A percentile compares a stretch with the other conserved stretches of the same genome.
These are phyloP conservation scores for Fraxinus paxiana DNA, from an alignment of 305 asterid species.

Conservation along the genomic window DNA sequence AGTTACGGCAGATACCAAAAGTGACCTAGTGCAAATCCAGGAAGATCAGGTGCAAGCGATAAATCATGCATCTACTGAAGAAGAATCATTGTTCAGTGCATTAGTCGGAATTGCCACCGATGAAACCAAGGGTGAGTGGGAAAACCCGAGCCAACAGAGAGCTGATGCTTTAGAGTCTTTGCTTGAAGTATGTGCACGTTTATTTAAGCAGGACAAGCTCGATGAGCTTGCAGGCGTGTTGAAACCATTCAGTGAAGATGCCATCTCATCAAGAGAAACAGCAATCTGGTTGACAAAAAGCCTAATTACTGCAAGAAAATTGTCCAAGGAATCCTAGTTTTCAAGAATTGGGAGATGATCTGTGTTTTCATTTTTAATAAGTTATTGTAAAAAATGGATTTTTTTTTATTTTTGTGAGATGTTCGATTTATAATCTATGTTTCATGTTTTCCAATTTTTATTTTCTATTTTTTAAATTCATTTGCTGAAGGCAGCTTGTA, in stretches of 20 bases:
- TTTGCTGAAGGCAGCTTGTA: background rate
- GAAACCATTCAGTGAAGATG: slow-evolving; percentile 83
- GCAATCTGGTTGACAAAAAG: slow-evolving; percentile 89
- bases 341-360: slow-evolving; percentile 13
- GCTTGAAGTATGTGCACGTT: slow-evolving; percentile 83
- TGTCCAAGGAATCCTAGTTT: slow-evolving; percentile 47
- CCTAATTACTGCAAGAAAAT: slow-evolving; percentile 67
- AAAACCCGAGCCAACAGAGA: slow-evolving; percentile 47
- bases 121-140: slow-evolving; percentile 38
- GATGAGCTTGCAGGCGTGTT: slow-evolving; percentile 88
- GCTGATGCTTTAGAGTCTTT: slow-evolving; percentile 91
- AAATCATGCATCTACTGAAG: slow-evolving; percentile 22
- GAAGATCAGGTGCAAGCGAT: slow-evolving; percentile 27
- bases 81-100: slow-evolving; percentile 14
- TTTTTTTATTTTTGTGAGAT: background rate
- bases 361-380: background rate
- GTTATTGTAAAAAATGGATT: slow-evolving; percentile 3
- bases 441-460: background rate
- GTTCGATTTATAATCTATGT: background rate
- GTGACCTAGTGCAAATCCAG: slow-evolving; percentile 20
- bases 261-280: slow-evolving; percentile 87
- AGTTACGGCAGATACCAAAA: background rate
- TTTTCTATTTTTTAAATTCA: background rate
- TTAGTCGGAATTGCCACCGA: slow-evolving; percentile 28
- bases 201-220: slow-evolving; percentile 79